Evolutionary conservation across 257 asterid genomes (phyloP), one percentile per base, ranked within the genome.

Genomic region (Jacaranda mimosifolia): DNA sequence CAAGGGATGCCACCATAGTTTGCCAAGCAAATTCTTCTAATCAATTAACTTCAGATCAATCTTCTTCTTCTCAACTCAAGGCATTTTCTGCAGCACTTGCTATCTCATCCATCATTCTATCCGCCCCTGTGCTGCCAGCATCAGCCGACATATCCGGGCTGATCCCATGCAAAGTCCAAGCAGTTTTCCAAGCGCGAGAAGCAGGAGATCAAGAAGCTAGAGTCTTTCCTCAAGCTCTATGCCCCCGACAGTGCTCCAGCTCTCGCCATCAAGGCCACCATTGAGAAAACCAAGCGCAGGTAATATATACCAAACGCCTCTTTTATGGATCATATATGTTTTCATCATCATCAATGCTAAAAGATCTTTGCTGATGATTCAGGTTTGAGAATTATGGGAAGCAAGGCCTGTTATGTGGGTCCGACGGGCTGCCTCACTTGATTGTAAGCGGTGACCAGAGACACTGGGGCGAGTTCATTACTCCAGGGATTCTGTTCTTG

Each of bases 91-190:
- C 97, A 7, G 32, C 32, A 26, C 32, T 26, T 26, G 32, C 32
- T 2, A 26, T 26, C 1, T 26, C 32, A 26, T 26, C 32, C 32
- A 26, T 26, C 32, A 26, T 26, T 26, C 32, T 26, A 26, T 26
- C 32, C 32, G 32, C 32, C 2, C 32, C 32, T 26, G 32, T 26
- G 32, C 32, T 26, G 32, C 32, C 32, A 26, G 32, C 32, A 26
- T 26, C 32, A 26, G 32, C 32, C 32, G 32, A 26, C 32, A 26
- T 26, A 26, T 26, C 32, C 32, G 32, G 32, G 32, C 94, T 95
- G 4, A 93, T 96, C 0, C 98, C 98, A 0, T 95, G 99, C 97
- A 95, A 95, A 93, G 85, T 95, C 92, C 97, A 95, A 95, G 91
- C 32, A 26, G 85, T 95, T 95, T 40, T 96, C 97, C 21, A 94